A percentile compares a stretch with the other conserved stretches of the same genome.
Conservation (phyloP, 2,329 filamentous ascomycete genomes). For the Colletotrichum liaoningense region DNA sequence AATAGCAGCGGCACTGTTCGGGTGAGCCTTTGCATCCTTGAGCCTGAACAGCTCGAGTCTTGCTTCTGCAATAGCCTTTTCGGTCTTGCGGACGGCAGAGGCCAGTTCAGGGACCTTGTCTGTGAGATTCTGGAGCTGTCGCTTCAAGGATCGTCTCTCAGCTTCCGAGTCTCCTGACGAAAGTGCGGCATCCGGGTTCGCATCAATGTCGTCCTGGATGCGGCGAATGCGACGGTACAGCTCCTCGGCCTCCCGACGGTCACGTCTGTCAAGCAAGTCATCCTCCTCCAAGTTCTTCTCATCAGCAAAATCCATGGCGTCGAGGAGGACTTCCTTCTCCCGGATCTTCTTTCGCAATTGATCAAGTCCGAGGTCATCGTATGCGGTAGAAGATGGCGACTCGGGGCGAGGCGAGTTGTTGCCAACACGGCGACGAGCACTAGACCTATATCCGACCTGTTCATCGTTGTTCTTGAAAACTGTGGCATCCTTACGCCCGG, state of each 20-base stretch:
- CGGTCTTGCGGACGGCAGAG: slow-evolving; percentile 89
- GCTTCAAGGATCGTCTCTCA: slow-evolving; percentile 85
- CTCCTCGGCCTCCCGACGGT: slow-evolving; percentile 92
- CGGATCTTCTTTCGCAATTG: slow-evolving; percentile 92
- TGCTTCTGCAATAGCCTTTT: slow-evolving; percentile 92
- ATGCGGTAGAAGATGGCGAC: slow-evolving; percentile 77
- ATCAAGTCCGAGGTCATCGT: slow-evolving; percentile 86
- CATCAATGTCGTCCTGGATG: slow-evolving; percentile 94
- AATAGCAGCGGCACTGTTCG: slow-evolving; percentile 81
- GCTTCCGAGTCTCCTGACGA: slow-evolving; percentile 84
- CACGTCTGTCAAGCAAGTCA: slow-evolving; percentile 88
- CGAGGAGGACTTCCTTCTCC: slow-evolving; percentile 93
- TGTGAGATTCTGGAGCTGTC: slow-evolving; percentile 88
- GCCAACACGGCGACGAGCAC: slow-evolving; percentile 87
- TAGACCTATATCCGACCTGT: slow-evolving; percentile 91
- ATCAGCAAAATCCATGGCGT: slow-evolving; percentile 96
- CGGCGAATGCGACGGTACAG: slow-evolving; percentile 92
- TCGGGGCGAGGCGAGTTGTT: slow-evolving; percentile 83
- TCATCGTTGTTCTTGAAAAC: slow-evolving; percentile 98
- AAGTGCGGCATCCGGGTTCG: slow-evolving; percentile 82
- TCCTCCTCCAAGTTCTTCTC: slow-evolving; percentile 92
- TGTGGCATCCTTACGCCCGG: slow-evolving; percentile 89
- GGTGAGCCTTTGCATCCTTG: slow-evolving; percentile 92
- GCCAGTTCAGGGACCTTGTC: slow-evolving; percentile 93
- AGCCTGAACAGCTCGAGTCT: slow-evolving; percentile 92